Evolutionary conservation across 257 asterid species (phyloP).

Genomic region (Solanum arcanum): DNA sequence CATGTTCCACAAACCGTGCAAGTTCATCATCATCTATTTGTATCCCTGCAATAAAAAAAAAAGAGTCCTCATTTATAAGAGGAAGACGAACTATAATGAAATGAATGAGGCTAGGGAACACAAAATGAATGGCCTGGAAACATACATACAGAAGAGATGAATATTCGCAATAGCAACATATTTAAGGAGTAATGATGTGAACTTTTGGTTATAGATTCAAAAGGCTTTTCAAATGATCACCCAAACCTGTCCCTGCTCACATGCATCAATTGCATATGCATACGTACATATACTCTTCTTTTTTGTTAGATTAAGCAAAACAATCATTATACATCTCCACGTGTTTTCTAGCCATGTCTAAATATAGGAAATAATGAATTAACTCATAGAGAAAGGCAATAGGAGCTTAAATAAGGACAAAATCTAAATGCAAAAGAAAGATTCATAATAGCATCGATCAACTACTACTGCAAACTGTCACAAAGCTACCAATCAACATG

Average conservation of each 20-base stretch:
- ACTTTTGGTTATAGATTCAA: background rate
- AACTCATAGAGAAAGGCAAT: background rate
- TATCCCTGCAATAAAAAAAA: constrained; percentile 67
- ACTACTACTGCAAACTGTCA: background rate
- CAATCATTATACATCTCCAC: background rate
- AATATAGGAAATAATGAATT: background rate
- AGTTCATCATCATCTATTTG: constrained; percentile 86
- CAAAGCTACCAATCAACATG: background rate
- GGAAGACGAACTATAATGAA: constrained; percentile 18
- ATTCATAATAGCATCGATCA: background rate
- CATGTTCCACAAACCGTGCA: constrained; percentile 92
- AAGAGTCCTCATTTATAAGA: constrained; percentile 64
- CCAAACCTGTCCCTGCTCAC: background rate
- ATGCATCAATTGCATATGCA: background rate
- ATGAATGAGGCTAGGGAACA: background rate
- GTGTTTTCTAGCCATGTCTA: background rate
- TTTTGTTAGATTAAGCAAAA: background rate
- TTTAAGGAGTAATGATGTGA: background rate
- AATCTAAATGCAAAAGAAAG: background rate
- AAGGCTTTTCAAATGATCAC: background rate
- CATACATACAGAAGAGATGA: background rate
- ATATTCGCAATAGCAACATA: background rate
- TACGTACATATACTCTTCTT: background rate
- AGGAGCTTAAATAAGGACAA: background rate
- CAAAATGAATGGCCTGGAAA: background rate